Evolutionary conservation across 331 rosid genomes (phyloP).

Genomic region (Malus hybrid): DNA sequence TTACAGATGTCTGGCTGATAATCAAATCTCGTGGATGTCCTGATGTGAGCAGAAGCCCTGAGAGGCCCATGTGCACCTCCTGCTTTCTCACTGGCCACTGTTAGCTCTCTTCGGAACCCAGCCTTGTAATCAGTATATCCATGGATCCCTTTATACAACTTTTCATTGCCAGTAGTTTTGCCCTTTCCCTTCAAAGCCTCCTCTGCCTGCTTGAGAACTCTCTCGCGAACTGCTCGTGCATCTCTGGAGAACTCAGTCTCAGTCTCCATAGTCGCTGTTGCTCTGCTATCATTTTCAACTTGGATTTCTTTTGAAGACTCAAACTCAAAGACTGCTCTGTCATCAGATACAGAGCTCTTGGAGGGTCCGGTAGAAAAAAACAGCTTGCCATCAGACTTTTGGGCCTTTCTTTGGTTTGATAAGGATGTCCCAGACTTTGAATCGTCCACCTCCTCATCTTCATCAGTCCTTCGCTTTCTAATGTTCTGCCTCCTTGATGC

Average conservation of each 20-base stretch:
- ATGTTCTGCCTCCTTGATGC: conserved; percentile 55
- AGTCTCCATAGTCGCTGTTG: conserved; percentile 75
- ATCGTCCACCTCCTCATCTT: conserved; percentile 48
- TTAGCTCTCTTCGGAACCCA: conserved; percentile 80
- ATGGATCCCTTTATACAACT: conserved; percentile 63
- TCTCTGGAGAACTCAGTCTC: conserved; percentile 80
- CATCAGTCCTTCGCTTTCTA: conserved; percentile 45
- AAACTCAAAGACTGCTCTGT: conserved; percentile 44
- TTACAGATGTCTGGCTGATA: conserved; percentile 94
- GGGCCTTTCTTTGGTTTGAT: conserved; percentile 45
- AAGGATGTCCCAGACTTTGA: conserved; percentile 43
- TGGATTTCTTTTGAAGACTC: conserved; percentile 83
- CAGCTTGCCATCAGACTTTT: conserved; percentile 54
- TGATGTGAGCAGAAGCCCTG: conserved; percentile 88
- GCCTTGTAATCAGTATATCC: conserved; percentile 70
- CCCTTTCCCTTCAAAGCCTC: conserved; percentile 56
- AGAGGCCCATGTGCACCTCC: conserved; percentile 91
- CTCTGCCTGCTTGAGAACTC: conserved; percentile 64
- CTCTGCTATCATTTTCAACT: conserved; percentile 75
- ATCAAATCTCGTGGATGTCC: conserved; percentile 79
- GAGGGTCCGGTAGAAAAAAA: conserved; percentile 56
- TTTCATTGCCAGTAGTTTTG: conserved; percentile 37
- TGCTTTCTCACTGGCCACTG: conserved; percentile 80
- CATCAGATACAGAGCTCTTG: conserved; percentile 32
- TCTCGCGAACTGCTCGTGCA: conserved; percentile 73